Base-by-base conservation (phyloP, 305 asterid species). In the Striga hermonthica region DNA sequence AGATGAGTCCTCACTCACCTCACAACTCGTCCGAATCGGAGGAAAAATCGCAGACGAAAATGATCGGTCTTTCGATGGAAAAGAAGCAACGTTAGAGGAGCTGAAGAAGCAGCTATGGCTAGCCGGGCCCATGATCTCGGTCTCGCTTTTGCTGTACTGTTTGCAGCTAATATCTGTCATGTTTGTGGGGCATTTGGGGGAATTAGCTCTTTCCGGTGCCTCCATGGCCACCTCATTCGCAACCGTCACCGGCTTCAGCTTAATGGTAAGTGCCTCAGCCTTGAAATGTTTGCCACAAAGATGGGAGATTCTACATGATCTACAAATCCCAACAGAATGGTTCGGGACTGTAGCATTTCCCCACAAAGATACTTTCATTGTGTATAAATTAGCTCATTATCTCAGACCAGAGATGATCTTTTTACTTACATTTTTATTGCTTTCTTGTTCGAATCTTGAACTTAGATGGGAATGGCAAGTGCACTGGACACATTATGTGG, bases 131-230 rank as follows among this genome's bases (percentile, higher is more conserved):
- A 52, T 90, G 28, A 58, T 87, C 4, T 64, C 72, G 40, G 91
- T 84, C 13, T 82, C 77, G 52, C 61, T 87, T 14, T 76, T 87
- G 78, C 90, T 78, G 75, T 84, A 74, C 16, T 62, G 76, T 67
- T 69, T 87, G 68, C 95, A 87, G 90, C 74, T 90, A 0, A 84
- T 90, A 14, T 81, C 97, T 4, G 67, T 87, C 0, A 87, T 89
- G 97, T 85, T 87, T 74, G 97, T 89, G 7, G 97, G 97, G 6
- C 97, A 87, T 81, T 84, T 90, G 49, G 97, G 95, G 2, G 81
- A 85, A 55, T 50, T 87, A 31, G 50, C 86, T 40, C 94, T 87
- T 9, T 66, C 95, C 47, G 94, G 85, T 53, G 95, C 97, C 74
- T 87, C 97, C 4, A 77, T 90, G 82, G 95, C 97, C 63, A 87